Conservation (phyloP, 2,329 filamentous ascomycete species). For the Ploettnerulaceae sp. region DNA sequence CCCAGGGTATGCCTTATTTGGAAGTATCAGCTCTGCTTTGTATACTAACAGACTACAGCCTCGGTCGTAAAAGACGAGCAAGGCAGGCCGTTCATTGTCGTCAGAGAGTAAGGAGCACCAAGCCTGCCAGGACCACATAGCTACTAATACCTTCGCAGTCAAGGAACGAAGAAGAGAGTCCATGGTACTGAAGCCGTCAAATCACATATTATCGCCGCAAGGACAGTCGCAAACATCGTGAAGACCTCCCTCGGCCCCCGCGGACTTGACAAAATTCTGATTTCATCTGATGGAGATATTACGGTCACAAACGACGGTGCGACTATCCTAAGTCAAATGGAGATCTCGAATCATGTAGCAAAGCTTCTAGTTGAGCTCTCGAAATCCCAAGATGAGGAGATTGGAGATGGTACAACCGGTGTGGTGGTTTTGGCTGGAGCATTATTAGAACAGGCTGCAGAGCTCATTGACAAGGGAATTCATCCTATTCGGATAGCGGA, state of each 20-base stretch:
- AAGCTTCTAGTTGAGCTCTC: constrained; percentile 96
- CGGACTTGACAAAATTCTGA: constrained; percentile 97
- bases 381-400: constrained; percentile 98
- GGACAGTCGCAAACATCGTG: constrained; percentile 94
- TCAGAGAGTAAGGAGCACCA: constrained; percentile 73
- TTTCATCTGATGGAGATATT: constrained; percentile 97
- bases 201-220: constrained; percentile 92
- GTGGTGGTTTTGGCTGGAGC: constrained; percentile 95
- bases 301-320: constrained; percentile 99
- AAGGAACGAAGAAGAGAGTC: constrained; percentile 95
- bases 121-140: constrained; percentile 18
- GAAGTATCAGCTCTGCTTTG: background rate
- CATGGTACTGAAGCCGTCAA: constrained; percentile 97
- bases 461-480: constrained; percentile 99
- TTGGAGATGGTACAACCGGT: constrained; percentile 95
- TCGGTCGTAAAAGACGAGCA: constrained; percentile 92
- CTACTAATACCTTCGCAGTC: constrained; percentile 48
- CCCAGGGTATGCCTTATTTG: constrained; percentile 62
- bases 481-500: constrained; percentile 98
- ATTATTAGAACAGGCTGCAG: constrained; percentile 90
- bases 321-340: constrained; percentile 97
- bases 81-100: constrained; percentile 94
- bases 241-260: constrained; percentile 94
- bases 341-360: constrained; percentile 96
- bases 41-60: constrained; percentile 41